Percentiles rank a stretch among this genome's conserved stretches.
These are phyloP conservation scores for Euphorbia tirucalli DNA, from an alignment of 345 rosid species.

Conservation along the genomic window DNA sequence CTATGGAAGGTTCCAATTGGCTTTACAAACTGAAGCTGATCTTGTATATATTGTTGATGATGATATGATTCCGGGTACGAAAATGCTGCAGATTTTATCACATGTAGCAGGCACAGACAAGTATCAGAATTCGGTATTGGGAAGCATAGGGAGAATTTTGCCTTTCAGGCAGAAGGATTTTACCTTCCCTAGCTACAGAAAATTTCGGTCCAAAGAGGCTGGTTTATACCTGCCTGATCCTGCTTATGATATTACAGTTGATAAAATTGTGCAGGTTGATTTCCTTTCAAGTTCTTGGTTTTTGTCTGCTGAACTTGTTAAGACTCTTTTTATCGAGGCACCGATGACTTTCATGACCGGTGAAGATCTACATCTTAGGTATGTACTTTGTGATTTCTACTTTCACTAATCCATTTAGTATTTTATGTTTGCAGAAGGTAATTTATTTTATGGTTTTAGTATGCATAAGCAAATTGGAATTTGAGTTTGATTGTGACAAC, in stretches of 20 bases:
- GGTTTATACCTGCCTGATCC: conserved; percentile 98
- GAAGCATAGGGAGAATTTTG: conserved; percentile 93
- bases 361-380: conserved; percentile 98
- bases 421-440: no score
- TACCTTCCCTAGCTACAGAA: conserved; percentile 94
- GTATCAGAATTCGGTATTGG: conserved; percentile 85
- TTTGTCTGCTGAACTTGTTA: conserved; percentile 82
- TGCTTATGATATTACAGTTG: conserved; percentile 80
- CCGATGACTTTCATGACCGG: conserved; percentile 94
- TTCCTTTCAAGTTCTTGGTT: conserved; percentile 99
- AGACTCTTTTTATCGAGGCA: conserved; percentile 78
- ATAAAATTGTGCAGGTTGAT: conserved; percentile 88
- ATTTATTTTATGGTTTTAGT: no score
- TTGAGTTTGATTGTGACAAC: conserved; percentile 1
- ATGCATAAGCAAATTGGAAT: no score
- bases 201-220: conserved; percentile 88
- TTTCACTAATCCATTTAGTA: no score
- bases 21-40: conserved; percentile 88
- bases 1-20: conserved; percentile 97
- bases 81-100: conserved; percentile 84
- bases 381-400: no score
- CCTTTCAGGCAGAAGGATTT: conserved; percentile 92
- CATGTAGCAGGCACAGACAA: conserved; percentile 98
- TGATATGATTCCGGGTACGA: conserved; percentile 94
- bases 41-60: conserved; percentile 83